Conservation (phyloP, 257 asterid genomes). For the Salvia miltiorrhiza region DNA sequence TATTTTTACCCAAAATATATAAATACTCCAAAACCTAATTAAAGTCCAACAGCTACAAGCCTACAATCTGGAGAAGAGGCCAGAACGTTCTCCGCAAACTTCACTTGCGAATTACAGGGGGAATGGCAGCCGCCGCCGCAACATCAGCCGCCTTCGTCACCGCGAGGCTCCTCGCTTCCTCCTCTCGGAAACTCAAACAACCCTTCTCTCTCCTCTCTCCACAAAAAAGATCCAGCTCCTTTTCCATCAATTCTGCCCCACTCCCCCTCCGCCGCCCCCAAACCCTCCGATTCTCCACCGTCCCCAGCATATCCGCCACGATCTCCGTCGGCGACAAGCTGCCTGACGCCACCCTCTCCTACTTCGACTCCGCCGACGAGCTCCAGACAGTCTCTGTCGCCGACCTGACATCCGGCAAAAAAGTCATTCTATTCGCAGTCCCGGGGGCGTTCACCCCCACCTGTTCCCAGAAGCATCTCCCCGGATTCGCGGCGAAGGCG, state of each 20-base stretch:
- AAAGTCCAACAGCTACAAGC: neutral
- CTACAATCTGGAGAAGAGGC: neutral
- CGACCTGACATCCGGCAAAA: conserved; percentile 73
- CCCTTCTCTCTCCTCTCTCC: conserved; percentile 37
- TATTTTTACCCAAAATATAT: neutral
- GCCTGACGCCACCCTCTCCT: conserved; percentile 81
- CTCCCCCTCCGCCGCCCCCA: conserved; percentile 34
- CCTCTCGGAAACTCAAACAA: conserved; percentile 39
- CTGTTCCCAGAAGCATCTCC: conserved; percentile 91
- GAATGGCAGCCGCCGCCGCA: conserved; percentile 55
- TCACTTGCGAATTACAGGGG: neutral
- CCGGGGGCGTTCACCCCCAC: conserved; percentile 99
- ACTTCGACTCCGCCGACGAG: conserved; percentile 70
- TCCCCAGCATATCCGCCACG: conserved; percentile 55
- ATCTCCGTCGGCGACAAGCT: conserved; percentile 86
- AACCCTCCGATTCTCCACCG: conserved; percentile 49
- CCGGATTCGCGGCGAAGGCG: conserved; percentile 77
- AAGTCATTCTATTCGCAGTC: conserved; percentile 74
- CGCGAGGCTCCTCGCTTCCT: conserved; percentile 51
- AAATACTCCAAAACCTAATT: neutral
- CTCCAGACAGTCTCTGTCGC: conserved; percentile 70
- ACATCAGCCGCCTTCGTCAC: conserved; percentile 54
- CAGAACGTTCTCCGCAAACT: neutral
- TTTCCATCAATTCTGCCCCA: conserved; percentile 31
- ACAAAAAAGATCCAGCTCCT: conserved; percentile 20